A percentile compares a stretch with the other conserved stretches of the same genome.
phyloP scores from a whole-genome alignment of 73 alveolate genomes.

The Paramecium caudatum region DNA sequence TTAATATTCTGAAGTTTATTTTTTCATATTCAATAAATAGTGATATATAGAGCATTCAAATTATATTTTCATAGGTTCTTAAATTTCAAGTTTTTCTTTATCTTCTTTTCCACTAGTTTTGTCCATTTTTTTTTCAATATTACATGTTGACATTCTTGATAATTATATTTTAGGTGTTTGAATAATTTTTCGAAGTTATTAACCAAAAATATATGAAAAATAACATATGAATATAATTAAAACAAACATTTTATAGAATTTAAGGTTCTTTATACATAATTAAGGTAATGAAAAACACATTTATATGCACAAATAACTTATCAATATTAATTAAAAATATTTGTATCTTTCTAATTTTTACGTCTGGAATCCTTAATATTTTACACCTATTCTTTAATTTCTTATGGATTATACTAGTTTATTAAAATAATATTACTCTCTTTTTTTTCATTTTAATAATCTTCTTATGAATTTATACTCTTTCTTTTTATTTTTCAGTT shows the following conservation, averaged over 20 bases:
- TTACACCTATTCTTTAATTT: not conserved
- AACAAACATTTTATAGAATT: not conserved
- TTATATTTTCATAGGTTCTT: too few species aligned
- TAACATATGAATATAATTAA: too few species aligned
- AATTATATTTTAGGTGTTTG: not conserved
- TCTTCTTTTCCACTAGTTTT: too few species aligned
- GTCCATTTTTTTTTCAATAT: too few species aligned
- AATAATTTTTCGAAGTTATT: too few species aligned
- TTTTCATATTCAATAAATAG: too few species aligned
- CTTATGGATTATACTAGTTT: not conserved
- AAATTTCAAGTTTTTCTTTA: too few species aligned
- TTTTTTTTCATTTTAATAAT: conserved; percentile 12
- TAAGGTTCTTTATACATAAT: not conserved
- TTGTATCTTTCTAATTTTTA: not conserved
- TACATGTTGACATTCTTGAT: not conserved
- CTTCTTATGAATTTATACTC: not conserved
- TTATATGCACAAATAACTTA: not conserved
- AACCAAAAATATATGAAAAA: not conserved
- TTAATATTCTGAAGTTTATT: too few species aligned
- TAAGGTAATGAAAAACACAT: not conserved
- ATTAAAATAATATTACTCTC: not conserved
- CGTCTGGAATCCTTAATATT: not conserved
- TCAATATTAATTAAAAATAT: not conserved
- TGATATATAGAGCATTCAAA: too few species aligned
- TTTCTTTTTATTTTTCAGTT: not conserved